Conservation (phyloP, 805 yeast genomes). For the Ogataea naganishii region DNA sequence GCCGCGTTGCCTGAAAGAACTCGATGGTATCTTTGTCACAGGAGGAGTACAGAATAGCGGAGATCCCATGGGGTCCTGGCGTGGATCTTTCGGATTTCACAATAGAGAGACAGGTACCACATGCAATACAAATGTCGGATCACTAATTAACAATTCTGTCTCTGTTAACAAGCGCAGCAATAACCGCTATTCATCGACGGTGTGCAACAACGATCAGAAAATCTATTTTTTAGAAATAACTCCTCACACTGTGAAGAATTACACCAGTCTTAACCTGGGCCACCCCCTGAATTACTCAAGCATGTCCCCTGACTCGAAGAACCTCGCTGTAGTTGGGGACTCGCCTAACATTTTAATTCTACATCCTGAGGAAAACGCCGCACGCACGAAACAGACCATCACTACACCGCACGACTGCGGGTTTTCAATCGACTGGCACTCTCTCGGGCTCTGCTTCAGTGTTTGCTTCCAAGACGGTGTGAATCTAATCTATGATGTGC, state of each 20-base stretch:
- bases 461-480: slow-evolving; percentile 83
- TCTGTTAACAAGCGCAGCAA: slow-evolving; percentile 36
- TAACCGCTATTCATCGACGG: slow-evolving; percentile 44
- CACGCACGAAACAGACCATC: slow-evolving; percentile 22
- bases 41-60: slow-evolving; percentile 32
- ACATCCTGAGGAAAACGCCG: slow-evolving; percentile 29
- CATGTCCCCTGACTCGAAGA: slow-evolving; percentile 53
- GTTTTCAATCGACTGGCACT: slow-evolving; percentile 70
- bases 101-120: slow-evolving; percentile 39
- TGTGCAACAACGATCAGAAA: slow-evolving; percentile 78
- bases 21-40: slow-evolving; percentile 37
- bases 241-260: slow-evolving; percentile 32
- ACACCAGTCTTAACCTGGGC: slow-evolving; percentile 38
- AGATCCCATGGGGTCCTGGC: slow-evolving; percentile 27
- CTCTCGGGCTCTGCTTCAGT: slow-evolving; percentile 68
- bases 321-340: slow-evolving; percentile 70
- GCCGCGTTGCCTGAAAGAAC: slow-evolving; percentile 63
- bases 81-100: slow-evolving; percentile 58
- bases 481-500: slow-evolving; percentile 65
- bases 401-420: slow-evolving; percentile 66
- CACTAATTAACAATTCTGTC: slow-evolving; percentile 77
- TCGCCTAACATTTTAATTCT: slow-evolving; percentile 52
- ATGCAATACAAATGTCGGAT: slow-evolving; percentile 57
- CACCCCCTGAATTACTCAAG: slow-evolving; percentile 71
- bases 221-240: slow-evolving; percentile 57